These are phyloP conservation scores for Phytopythium helicoides DNA, from an alignment of 352 stramenopile genomes.

Conservation along the genomic window DNA sequence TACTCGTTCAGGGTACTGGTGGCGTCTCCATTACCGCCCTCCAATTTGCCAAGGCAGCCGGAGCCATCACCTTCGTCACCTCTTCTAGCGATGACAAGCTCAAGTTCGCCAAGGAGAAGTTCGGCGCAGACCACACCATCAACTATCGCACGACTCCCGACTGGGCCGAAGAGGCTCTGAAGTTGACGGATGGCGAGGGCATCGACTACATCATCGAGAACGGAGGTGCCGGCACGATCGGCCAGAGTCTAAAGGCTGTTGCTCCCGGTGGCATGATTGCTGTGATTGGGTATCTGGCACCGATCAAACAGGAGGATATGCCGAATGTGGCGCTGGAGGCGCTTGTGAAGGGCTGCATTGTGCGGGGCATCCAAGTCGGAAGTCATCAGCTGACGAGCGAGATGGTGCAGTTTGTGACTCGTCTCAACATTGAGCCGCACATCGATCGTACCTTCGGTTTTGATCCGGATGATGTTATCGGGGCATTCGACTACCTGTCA, in stretches of 20 bases:
- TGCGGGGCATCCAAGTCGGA: conserved; percentile 19
- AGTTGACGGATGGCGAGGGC: conserved; percentile 18
- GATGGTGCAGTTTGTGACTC: conserved; percentile 19
- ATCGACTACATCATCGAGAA: conserved; percentile 34
- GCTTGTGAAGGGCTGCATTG: conserved; percentile 16
- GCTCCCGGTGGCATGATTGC: conserved; percentile 24
- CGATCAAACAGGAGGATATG: conserved; percentile 27
- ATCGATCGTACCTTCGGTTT: conserved; percentile 29
- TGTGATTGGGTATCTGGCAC: conserved; percentile 22
- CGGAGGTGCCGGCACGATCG: conserved; percentile 28
- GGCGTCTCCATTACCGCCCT: conserved; percentile 28
- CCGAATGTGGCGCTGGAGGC: conserved; percentile 20
- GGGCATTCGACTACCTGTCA: conserved; percentile 23
- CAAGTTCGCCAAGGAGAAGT: conserved; percentile 24
- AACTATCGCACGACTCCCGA: conserved; percentile 30
- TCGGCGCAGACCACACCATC: conserved; percentile 25
- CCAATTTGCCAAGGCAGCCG: conserved; percentile 27
- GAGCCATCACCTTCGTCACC: conserved; percentile 29
- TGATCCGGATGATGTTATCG: conserved; percentile 13
- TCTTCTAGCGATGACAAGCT: conserved; percentile 20
- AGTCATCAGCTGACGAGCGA: conserved; percentile 20
- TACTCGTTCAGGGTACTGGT: conserved; percentile 23
- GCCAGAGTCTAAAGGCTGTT: conserved; percentile 27
- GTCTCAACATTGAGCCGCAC: conserved; percentile 19
- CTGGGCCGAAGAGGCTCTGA: conserved; percentile 21